phyloP scores from a whole-genome alignment of 169 alveolate genomes.

The Eimeria acervulina region DNA sequence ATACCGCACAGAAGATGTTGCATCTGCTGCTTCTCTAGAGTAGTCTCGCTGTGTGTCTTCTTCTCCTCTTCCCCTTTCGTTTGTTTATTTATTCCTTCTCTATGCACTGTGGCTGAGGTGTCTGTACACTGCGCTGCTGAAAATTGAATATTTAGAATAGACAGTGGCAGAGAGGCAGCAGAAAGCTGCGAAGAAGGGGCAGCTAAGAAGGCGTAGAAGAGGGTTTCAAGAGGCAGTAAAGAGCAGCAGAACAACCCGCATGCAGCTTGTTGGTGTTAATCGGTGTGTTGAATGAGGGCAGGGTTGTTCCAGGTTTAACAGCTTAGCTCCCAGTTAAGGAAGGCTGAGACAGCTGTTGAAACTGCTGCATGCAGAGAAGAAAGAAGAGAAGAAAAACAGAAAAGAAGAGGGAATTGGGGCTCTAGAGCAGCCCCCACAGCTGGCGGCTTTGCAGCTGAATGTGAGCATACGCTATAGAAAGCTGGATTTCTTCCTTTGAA shows the following conservation, averaged over 20 bases:
- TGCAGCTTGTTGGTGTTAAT: background rate
- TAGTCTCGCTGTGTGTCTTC: background rate
- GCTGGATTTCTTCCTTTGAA: background rate
- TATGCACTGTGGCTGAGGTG: background rate
- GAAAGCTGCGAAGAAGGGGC: background rate
- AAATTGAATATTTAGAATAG: no score
- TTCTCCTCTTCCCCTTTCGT: background rate
- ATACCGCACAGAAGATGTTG: background rate
- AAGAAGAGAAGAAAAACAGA: background rate
- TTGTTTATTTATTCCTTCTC: background rate
- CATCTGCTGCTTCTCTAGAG: background rate
- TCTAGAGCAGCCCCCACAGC: conserved; percentile 36
- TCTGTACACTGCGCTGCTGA: background rate
- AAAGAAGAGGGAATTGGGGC: conserved; percentile 42
- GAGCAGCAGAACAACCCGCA: background rate
- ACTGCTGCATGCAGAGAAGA: conserved; percentile 24
- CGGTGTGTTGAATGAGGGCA: no score
- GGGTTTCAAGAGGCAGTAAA: background rate
- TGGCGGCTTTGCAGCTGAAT: background rate
- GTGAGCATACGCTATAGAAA: background rate
- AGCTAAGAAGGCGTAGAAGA: background rate
- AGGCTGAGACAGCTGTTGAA: background rate
- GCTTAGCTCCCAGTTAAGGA: background rate
- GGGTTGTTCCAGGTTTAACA: no score
- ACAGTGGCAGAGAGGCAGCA: no score